phyloP scores from a whole-genome alignment of 2,329 filamentous ascomycete species.

The Monilinia aucupariae region DNA sequence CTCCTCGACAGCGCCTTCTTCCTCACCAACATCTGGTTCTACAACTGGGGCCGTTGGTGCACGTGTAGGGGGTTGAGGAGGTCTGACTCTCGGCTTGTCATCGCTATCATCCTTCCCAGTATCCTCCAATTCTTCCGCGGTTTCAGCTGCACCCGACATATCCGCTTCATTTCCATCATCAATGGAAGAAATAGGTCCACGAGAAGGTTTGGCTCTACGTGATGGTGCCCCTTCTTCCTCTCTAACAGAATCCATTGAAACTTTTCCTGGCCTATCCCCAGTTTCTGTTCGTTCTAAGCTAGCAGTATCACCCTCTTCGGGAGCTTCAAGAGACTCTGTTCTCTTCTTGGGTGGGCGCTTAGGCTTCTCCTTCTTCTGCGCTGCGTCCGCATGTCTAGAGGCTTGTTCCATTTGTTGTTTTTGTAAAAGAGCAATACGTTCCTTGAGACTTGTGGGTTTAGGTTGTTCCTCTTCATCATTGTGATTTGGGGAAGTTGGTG shows the following conservation, averaged over 20 bases:
- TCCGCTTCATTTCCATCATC: slow-evolving; percentile 61
- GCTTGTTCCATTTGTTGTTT: slow-evolving; percentile 91
- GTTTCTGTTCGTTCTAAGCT: slow-evolving; percentile 44
- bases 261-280: slow-evolving; percentile 44
- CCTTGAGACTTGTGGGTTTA: slow-evolving; percentile 89
- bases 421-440: slow-evolving; percentile 88
- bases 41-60: slow-evolving; percentile 39
- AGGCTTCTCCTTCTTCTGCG: slow-evolving; percentile 79
- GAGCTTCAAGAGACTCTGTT: slow-evolving; percentile 44
- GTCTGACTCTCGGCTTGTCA: slow-evolving; percentile 41
- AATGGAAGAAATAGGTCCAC: slow-evolving; percentile 39
- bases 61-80: slow-evolving; percentile 35
- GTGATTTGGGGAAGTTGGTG: slow-evolving; percentile 35
- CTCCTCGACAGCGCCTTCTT: slow-evolving; percentile 42
- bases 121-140: slow-evolving; percentile 54
- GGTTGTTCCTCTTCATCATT: slow-evolving; percentile 69
- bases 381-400: slow-evolving; percentile 70
- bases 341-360: slow-evolving; percentile 71
- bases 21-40: slow-evolving; percentile 42
- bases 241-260: slow-evolving; percentile 44
- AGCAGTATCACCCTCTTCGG: slow-evolving; percentile 35
- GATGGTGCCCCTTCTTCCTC: slow-evolving; percentile 40
- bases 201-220: slow-evolving; percentile 50
- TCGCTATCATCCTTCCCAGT: slow-evolving; percentile 72
- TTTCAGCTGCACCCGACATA: slow-evolving; percentile 59